These are phyloP conservation scores for Pichia paraexigua DNA, from an alignment of 805 yeast species.

Conservation along the genomic window DNA sequence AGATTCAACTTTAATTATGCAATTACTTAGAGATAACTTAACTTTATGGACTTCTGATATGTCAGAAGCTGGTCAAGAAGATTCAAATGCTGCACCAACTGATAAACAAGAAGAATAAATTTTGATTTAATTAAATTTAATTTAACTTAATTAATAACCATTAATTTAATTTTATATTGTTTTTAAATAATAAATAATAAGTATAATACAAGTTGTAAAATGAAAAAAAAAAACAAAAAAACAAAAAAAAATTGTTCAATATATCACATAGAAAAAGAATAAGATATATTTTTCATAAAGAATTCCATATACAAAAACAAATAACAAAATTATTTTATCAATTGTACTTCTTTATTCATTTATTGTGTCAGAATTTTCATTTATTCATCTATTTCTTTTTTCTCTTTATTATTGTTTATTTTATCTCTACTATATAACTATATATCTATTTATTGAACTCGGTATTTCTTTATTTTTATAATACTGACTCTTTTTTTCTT, in stretches of 20 bases:
- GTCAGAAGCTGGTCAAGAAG: constrained; percentile 71
- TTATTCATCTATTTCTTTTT: not conserved
- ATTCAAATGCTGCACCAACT: constrained; percentile 16
- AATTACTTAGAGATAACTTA: constrained; percentile 94
- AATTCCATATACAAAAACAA: not conserved
- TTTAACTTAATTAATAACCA: not conserved
- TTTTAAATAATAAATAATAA: not conserved
- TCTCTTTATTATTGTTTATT: not conserved
- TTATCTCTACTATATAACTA: not conserved
- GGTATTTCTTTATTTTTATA: not conserved
- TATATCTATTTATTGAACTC: not conserved
- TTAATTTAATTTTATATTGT: not conserved
- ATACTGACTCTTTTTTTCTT: not conserved
- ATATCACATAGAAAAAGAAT: not conserved
- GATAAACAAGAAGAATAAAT: constrained; percentile 10
- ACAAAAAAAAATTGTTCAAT: constrained; percentile 16
- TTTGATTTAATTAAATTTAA: not conserved
- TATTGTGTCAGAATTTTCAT: not conserved
- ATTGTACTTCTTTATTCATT: not conserved
- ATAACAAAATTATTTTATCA: not conserved
- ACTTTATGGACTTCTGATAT: constrained; percentile 96
- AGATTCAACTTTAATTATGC: constrained; percentile 98
- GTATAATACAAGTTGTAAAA: not conserved
- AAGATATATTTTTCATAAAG: no score
- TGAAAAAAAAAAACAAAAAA: constrained; percentile 11